These are phyloP conservation scores for Thinopyrum elongatum DNA, from an alignment of 176 grass and related monocot species.

Conservation along the genomic window DNA sequence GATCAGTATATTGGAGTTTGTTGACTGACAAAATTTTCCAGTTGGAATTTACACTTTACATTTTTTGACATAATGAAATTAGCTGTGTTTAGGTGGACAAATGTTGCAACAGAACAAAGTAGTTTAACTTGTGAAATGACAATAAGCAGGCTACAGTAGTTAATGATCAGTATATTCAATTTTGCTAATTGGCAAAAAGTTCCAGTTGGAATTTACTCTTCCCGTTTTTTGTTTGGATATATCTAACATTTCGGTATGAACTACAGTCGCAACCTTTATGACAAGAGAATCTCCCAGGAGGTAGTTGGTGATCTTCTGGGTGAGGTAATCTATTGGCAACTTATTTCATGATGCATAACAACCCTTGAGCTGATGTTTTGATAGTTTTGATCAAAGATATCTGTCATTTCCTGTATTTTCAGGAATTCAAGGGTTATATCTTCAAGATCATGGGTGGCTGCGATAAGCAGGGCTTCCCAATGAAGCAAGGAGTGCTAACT, in stretches of 20 bases:
- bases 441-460: constrained; percentile 97
- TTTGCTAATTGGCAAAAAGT: too few relatives aligned
- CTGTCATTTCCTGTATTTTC: background rate
- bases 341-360: background rate
- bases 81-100: too few relatives aligned
- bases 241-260: background rate
- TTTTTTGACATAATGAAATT: too few relatives aligned
- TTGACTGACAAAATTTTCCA: background rate
- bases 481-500: constrained; percentile 85
- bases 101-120: too few relatives aligned
- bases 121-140: too few relatives aligned
- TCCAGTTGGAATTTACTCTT: background rate
- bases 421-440: constrained; percentile 93
- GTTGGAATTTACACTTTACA: background rate
- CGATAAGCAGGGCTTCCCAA: constrained; percentile 88
- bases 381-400: background rate
- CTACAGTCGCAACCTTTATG: constrained; percentile 61
- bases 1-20: background rate
- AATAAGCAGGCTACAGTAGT: too few relatives aligned
- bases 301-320: constrained; percentile 73
- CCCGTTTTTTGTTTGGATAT: background rate
- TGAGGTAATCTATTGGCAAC: constrained; percentile 34
- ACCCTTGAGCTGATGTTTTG: background rate
- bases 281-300: constrained; percentile 94
- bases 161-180: too few relatives aligned